Base-by-base conservation (phyloP, 2,329 filamentous ascomycete species). In the Fusarium siculi region DNA sequence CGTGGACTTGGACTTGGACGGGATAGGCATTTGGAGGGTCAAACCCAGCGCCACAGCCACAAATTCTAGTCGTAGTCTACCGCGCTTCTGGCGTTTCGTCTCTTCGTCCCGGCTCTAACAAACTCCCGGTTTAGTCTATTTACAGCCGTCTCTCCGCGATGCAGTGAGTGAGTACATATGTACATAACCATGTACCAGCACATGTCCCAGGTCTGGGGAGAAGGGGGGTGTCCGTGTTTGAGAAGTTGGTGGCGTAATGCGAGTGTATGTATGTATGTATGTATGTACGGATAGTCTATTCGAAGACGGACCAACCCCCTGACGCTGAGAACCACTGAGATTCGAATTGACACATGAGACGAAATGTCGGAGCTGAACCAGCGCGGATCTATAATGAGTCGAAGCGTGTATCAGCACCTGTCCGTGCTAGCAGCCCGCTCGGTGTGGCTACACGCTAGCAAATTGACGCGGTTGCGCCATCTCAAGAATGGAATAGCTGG, bases 331-430 rank as follows among this genome's bases (percentile, higher is more conserved):
- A 56, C 37, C 68, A 54, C 71, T 56, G 71, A 74, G 60, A 59
- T 57, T 74, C 36, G 28, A 68, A 43, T 49, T 58, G 67, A 70
- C 56, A 77, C 73, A 73, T 72, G 73, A 77, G 75, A 77, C 72
- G 75, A 77, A 76, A 72, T 60, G 54, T 56, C 42, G 32, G 59
- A 77, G 73, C 58, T 75, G 70, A 66, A 61, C 61, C 72, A 74
- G 60, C 58, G 69, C 61, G 72, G 73, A 77, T 77, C 73, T 77
- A 58, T 61, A 49, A 66, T 53, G 73, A 76, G 64, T 77, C 75
- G 73, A 73, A 68, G 75, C 75, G 63, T 73, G 72, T 74, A 72
- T 74, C 72, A 74, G 59, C 34, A 49, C 25, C 50, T 49, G 74
- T 74, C 72, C 46, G 72, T 74, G 71, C 72, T 30, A 43, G 46